Evolutionary conservation across 2,329 filamentous ascomycete genomes (phyloP).

Genomic region (Cordyceps cateniannulata): DNA sequence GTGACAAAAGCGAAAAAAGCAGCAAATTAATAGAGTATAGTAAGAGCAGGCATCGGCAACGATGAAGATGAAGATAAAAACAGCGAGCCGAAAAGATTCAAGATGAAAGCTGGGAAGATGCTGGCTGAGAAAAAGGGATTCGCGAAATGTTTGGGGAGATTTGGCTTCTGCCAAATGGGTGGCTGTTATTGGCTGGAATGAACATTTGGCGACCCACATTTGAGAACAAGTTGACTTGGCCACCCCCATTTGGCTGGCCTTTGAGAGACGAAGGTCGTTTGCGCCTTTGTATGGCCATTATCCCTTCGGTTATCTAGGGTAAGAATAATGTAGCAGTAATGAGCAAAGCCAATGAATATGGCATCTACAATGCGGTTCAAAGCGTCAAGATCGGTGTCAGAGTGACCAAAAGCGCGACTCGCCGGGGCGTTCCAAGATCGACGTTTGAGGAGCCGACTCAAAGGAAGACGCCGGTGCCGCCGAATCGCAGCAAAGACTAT

Average conservation of each 20-base stretch:
- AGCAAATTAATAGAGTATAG: background rate
- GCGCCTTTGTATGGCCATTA: no score
- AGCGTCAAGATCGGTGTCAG: constrained; percentile 1
- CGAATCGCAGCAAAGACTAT: constrained; percentile 8
- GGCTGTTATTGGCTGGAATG: background rate
- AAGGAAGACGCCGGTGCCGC: background rate
- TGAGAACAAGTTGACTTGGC: no score
- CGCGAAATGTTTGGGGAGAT: background rate
- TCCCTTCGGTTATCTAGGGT: no score
- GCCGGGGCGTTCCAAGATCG: background rate
- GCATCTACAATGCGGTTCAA: background rate
- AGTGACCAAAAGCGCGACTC: background rate
- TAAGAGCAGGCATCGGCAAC: background rate
- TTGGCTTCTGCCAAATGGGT: background rate
- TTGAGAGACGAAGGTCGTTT: background rate
- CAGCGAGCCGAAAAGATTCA: background rate
- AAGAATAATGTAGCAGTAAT: background rate
- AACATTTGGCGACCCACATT: background rate
- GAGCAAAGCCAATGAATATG: background rate
- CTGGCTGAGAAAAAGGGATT: constrained; percentile 1
- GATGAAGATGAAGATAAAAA: background rate
- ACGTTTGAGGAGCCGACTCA: background rate
- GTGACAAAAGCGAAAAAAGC: background rate
- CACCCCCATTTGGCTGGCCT: background rate
- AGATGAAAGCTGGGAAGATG: background rate